These are phyloP conservation scores for Ustilago sp. DNA, from an alignment of 1,284 basidiomycete genomes.

Conservation along the genomic window DNA sequence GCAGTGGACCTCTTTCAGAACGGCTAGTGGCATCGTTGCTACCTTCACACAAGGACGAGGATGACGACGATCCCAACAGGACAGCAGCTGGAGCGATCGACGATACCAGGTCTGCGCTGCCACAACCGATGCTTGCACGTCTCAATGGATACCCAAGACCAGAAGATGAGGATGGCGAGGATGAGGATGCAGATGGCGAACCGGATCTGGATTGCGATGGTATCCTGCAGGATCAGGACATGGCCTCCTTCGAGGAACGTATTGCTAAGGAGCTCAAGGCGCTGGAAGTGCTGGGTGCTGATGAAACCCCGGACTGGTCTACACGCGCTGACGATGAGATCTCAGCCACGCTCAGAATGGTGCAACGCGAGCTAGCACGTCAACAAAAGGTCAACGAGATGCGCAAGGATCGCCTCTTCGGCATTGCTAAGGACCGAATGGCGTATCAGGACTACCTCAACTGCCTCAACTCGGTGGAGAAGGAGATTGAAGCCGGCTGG, in stretches of 20 bases:
- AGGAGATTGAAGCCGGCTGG: conserved; percentile 67
- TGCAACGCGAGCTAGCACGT: conserved; percentile 82
- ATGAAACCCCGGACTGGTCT: conserved; percentile 68
- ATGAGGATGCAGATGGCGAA: conserved; percentile 51
- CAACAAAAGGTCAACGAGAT: conserved; percentile 85
- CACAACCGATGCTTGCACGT: conserved; percentile 15
- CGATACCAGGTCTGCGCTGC: conserved; percentile 17
- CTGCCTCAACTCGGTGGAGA: conserved; percentile 64
- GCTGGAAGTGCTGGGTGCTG: conserved; percentile 73
- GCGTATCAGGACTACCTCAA: conserved; percentile 76
- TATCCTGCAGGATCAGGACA: conserved; percentile 68
- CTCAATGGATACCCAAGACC: conserved; percentile 29
- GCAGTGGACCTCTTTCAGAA: conserved; percentile 61
- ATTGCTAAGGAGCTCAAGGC: conserved; percentile 73
- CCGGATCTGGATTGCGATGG: conserved; percentile 33
- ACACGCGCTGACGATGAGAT: conserved; percentile 83
- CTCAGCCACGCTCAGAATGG: conserved; percentile 85
- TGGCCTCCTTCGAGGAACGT: conserved; percentile 73
- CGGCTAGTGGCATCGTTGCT: conserved; percentile 57
- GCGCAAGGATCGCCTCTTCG: conserved; percentile 79
- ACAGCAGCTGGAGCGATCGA: conserved; percentile 4
- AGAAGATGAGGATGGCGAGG: conserved; percentile 41
- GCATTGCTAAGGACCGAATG: conserved; percentile 85
- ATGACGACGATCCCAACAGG: conserved; percentile 8
- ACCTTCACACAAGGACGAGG: conserved; percentile 30